Conservation (phyloP, 2,329 filamentous ascomycete species). For the Phaeophleospora eucalypticola region DNA sequence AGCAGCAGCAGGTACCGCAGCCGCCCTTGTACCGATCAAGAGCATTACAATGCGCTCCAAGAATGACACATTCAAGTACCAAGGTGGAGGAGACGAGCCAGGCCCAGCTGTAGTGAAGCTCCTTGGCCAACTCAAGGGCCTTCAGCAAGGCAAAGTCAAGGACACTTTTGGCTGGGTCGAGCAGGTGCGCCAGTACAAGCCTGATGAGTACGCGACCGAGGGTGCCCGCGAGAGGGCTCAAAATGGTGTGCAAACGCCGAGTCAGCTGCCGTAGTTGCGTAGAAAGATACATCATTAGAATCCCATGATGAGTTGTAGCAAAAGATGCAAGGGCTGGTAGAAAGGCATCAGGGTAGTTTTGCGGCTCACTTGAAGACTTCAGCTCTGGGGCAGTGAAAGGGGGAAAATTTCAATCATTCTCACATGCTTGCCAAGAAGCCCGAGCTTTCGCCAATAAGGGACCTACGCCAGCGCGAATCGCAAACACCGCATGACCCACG, state of each 20-base stretch:
- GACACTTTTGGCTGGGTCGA: slow-evolving; percentile 73
- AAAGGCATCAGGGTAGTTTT: too few relatives aligned
- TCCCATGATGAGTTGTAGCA: too few relatives aligned
- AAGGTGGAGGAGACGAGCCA: slow-evolving; percentile 59
- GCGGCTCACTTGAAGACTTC: too few relatives aligned
- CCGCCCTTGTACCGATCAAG: slow-evolving; percentile 83
- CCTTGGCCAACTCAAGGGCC: slow-evolving; percentile 71
- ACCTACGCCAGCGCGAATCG: not conserved
- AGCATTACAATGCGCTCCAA: slow-evolving; percentile 72
- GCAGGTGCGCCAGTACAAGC: slow-evolving; percentile 39
- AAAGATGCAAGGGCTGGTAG: too few relatives aligned
- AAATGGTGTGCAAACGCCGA: slow-evolving; percentile 17
- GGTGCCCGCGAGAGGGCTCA: slow-evolving; percentile 9
- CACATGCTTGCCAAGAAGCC: not conserved
- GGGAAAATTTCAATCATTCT: not conserved
- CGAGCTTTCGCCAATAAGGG: not conserved
- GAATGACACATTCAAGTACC: slow-evolving; percentile 54
- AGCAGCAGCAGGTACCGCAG: slow-evolving; percentile 87
- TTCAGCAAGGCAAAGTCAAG: slow-evolving; percentile 75
- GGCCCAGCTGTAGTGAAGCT: slow-evolving; percentile 71
- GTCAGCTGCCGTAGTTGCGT: slow-evolving; percentile 27
- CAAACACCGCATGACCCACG: not conserved
- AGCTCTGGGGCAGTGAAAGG: too few relatives aligned
- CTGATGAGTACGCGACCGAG: slow-evolving; percentile 26
- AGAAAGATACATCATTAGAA: too few relatives aligned